These are phyloP conservation scores for Hericium alpestre DNA, from an alignment of 768 basidiomycete genomes.

Conservation along the genomic window DNA sequence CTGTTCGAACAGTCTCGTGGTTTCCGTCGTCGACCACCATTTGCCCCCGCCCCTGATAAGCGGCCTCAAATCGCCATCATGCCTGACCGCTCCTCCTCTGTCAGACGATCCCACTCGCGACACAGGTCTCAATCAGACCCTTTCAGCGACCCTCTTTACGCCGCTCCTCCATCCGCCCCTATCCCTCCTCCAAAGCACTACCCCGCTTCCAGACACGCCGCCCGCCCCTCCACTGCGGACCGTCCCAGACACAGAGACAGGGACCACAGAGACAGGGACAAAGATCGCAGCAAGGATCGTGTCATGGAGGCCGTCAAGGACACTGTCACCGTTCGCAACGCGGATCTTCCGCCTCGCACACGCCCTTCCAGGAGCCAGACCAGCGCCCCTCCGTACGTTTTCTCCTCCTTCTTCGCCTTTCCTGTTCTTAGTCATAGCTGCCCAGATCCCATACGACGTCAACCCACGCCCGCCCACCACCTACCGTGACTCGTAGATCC, in stretches of 20 bases:
- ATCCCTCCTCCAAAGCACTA: slow-evolving; percentile 26
- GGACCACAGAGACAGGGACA: background rate
- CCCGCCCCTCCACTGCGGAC: background rate
- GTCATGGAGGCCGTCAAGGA: slow-evolving; percentile 60
- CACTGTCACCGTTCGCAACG: slow-evolving; percentile 46
- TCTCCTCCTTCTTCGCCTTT: slow-evolving; percentile 9
- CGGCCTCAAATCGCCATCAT: background rate
- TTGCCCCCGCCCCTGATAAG: background rate
- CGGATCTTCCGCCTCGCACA: slow-evolving; percentile 31
- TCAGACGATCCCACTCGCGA: background rate
- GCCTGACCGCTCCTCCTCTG: background rate
- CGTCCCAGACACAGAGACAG: background rate
- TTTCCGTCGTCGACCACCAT: background rate
- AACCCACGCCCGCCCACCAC: slow-evolving; percentile 12
- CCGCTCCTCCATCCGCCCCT: slow-evolving; percentile 19
- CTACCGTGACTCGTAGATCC: slow-evolving; percentile 29
- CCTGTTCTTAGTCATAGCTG: slow-evolving; percentile 1
- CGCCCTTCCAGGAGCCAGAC: slow-evolving; percentile 54
- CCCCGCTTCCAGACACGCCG: slow-evolving; percentile 12
- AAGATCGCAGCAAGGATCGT: slow-evolving; percentile 25
- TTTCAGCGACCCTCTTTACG: slow-evolving; percentile 25
- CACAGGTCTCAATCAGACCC: slow-evolving; percentile 15
- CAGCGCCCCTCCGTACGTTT: slow-evolving; percentile 30
- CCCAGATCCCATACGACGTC: slow-evolving; percentile 2
- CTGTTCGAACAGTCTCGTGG: background rate